Conservation (phyloP, 371 early-diverging fungal genomes). For the Conidiobolus incongruus region DNA sequence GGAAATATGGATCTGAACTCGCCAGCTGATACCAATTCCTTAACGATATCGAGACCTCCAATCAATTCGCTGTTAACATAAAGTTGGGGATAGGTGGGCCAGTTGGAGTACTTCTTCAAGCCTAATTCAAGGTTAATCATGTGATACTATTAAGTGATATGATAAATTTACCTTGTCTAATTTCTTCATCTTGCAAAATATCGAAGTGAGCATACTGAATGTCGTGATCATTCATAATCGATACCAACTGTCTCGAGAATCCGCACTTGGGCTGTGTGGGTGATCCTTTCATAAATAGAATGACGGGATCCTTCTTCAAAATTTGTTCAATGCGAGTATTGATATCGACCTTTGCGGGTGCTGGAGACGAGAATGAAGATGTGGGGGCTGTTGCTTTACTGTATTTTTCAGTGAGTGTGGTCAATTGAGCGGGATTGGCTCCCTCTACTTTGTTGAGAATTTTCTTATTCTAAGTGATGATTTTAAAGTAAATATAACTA, state of each 20-base stretch:
- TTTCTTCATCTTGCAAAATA: conserved; percentile 71
- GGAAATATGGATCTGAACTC: conserved; percentile 48
- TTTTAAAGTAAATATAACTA: background rate
- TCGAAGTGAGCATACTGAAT: conserved; percentile 65
- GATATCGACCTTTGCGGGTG: conserved; percentile 23
- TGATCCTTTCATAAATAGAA: conserved; percentile 89
- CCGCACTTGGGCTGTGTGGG: conserved; percentile 52
- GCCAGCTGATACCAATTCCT: conserved; percentile 53
- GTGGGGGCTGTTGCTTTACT: conserved; percentile 20
- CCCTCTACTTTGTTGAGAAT: conserved; percentile 61
- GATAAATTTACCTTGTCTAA: conserved; percentile 37
- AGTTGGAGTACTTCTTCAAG: conserved; percentile 61
- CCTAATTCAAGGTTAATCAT: conserved; percentile 10
- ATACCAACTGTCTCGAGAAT: conserved; percentile 46
- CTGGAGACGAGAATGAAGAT: conserved; percentile 10
- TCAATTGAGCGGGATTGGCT: conserved; percentile 62
- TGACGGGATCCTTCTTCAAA: conserved; percentile 43
- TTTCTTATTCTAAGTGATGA: conserved; percentile 23
- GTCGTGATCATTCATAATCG: conserved; percentile 34
- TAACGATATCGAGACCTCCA: conserved; percentile 81
- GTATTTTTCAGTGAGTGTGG: conserved; percentile 41
- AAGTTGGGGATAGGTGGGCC: conserved; percentile 81
- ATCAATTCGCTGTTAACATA: conserved; percentile 69
- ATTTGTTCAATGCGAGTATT: conserved; percentile 40
- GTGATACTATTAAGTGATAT: background rate